Percentiles rank a stretch among this genome's conserved stretches.
phyloP scores from a whole-genome alignment of 139 green algal species.

The Chlamydomonas schloesseri region DNA sequence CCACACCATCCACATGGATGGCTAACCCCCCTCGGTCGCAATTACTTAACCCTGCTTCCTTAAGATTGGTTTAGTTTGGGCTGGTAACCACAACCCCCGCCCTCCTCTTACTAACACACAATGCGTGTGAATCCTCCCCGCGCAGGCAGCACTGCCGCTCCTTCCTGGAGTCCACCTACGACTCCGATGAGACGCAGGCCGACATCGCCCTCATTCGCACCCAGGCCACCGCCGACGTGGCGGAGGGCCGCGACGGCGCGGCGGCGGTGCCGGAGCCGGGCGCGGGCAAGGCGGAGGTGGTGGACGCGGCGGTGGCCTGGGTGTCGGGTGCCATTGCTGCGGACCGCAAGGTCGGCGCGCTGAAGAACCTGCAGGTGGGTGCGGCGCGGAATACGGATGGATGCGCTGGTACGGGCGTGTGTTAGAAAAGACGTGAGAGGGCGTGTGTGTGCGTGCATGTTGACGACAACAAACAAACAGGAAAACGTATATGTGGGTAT shows the following conservation, averaged over 20 bases:
- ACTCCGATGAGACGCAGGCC: constrained; percentile 68
- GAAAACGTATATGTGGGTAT: too few species aligned
- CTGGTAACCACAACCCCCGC: too few species aligned
- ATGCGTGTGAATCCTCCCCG: too few species aligned
- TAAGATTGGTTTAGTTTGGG: too few species aligned
- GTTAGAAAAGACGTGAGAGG: too few species aligned
- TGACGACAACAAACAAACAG: too few species aligned
- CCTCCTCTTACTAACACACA: too few species aligned
- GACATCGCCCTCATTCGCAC: constrained; percentile 76
- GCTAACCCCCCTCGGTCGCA: too few species aligned
- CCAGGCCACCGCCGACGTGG: constrained; percentile 24
- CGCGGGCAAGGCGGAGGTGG: constrained; percentile 49
- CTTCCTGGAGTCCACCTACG: constrained; percentile 78
- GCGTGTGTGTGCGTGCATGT: too few species aligned
- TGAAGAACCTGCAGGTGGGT: constrained; percentile 79
- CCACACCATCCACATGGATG: too few species aligned
- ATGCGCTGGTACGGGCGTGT: background rate
- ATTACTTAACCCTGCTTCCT: too few species aligned
- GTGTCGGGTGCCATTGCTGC: constrained; percentile 78
- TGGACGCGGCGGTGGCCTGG: constrained; percentile 69
- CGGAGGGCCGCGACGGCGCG: constrained; percentile 25
- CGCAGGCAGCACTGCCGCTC: constrained; percentile 50
- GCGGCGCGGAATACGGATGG: background rate
- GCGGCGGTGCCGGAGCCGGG: constrained; percentile 20
- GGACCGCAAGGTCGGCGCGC: constrained; percentile 75